These are phyloP conservation scores for Trypethelium eluteriae DNA, from an alignment of 495 filamentous ascomycete genomes.

Conservation along the genomic window DNA sequence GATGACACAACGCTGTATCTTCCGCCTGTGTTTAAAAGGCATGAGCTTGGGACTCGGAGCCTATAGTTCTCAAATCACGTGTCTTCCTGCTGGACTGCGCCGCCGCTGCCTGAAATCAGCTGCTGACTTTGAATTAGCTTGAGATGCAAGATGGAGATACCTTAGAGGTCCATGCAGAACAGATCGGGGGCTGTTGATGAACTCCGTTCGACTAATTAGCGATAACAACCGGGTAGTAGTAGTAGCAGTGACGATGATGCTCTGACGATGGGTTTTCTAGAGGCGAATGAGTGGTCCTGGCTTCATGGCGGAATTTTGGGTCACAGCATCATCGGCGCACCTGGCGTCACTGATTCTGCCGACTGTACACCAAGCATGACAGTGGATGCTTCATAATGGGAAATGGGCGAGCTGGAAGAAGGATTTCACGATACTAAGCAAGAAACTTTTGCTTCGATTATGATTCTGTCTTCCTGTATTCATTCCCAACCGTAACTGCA, in stretches of 20 bases:
- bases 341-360: background rate
- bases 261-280: background rate
- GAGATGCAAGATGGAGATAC: conserved; percentile 97
- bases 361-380: background rate
- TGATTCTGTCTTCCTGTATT: background rate
- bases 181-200: conserved; percentile 58
- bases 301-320: background rate
- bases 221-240: background rate
- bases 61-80: no score
- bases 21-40: no score
- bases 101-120: no score
- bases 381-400: background rate
- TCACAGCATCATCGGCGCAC: conserved; percentile 13
- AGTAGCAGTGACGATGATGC: background rate
- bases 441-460: background rate
- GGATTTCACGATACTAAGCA: background rate
- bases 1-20: conserved; percentile 14
- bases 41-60: no score
- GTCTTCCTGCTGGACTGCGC: no score
- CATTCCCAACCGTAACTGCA: background rate
- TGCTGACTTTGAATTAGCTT: conserved; percentile 50
- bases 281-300: background rate
- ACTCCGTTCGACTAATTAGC: background rate
- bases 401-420: background rate
- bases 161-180: conserved; percentile 96